These are phyloP conservation scores for Ustanciosporium gigantosporum DNA, from an alignment of 1,284 basidiomycete genomes.

Conservation along the genomic window DNA sequence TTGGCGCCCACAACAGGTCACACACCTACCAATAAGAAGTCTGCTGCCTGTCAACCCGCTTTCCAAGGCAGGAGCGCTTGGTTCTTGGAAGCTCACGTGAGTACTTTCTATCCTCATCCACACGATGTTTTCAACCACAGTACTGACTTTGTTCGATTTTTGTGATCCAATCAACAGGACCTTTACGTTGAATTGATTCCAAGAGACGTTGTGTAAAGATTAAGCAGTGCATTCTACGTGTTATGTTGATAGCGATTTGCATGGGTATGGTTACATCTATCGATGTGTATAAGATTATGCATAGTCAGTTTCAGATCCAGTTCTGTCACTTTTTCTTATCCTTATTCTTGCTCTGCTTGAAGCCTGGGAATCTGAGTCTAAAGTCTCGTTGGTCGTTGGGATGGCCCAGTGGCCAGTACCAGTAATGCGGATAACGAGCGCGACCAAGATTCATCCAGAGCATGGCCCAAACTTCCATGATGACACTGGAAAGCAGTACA, in stretches of 20 bases:
- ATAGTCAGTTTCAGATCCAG: no score
- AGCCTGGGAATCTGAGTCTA: constrained; percentile 14
- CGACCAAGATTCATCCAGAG: constrained; percentile 44
- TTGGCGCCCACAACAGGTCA: neutral
- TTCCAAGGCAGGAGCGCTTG: constrained; percentile 33
- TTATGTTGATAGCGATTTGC: no score
- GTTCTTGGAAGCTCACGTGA: constrained; percentile 40
- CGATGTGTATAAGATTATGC: no score
- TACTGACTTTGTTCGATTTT: no score
- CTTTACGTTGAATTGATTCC: constrained; percentile 31
- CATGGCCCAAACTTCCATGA: constrained; percentile 42
- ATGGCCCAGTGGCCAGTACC: constrained; percentile 19
- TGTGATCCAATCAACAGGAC: no score
- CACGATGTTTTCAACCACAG: neutral
- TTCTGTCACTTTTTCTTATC: no score
- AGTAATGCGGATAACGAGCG: constrained; percentile 18
- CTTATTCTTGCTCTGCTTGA: no score
- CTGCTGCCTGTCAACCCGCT: constrained; percentile 1
- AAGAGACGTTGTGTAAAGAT: constrained; percentile 7
- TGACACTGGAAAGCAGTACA: constrained; percentile 25
- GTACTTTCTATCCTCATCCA: neutral
- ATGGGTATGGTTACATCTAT: no score
- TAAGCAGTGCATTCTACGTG: no score
- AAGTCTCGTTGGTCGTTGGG: constrained; percentile 12
- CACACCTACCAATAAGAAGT: neutral